These are phyloP conservation scores for Sphagnum tenellum DNA, from an alignment of 225 moss, liverwort and hornwort species.

Conservation along the genomic window DNA sequence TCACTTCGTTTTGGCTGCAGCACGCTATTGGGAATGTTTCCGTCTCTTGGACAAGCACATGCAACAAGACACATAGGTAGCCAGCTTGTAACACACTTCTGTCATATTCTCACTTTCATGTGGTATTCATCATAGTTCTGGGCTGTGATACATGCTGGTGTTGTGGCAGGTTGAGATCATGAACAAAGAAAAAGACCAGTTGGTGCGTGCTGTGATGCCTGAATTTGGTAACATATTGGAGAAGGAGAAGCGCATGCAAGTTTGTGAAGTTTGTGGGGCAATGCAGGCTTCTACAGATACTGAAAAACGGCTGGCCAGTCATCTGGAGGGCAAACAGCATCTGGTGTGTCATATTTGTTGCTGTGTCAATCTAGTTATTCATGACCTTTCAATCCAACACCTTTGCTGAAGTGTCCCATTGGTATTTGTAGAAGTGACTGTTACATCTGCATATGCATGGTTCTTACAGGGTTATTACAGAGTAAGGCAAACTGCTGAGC, in stretches of 20 bases:
- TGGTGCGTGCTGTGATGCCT: conserved; percentile 87
- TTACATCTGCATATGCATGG: no score
- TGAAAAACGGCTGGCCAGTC: conserved; percentile 91
- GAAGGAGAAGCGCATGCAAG: conserved; percentile 98
- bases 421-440: no score
- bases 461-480: conserved; percentile 74
- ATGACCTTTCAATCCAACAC: no score
- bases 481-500: conserved; percentile 75
- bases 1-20: no score
- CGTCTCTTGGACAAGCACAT: no score
- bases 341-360: conserved; percentile 26
- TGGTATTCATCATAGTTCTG: background rate
- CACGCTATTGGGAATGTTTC: no score
- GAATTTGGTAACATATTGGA: conserved; percentile 93
- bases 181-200: conserved; percentile 82
- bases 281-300: conserved; percentile 99
- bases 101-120: no score
- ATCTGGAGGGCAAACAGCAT: conserved; percentile 95
- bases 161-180: conserved; percentile 66
- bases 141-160: conserved; percentile 21
- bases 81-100: no score
- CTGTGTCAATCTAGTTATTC: no score
- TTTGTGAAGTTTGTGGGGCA: conserved; percentile 96
- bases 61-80: no score
- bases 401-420: no score